Conservation (phyloP, 1,284 basidiomycete genomes). For the Naganishia cerealis region DNA sequence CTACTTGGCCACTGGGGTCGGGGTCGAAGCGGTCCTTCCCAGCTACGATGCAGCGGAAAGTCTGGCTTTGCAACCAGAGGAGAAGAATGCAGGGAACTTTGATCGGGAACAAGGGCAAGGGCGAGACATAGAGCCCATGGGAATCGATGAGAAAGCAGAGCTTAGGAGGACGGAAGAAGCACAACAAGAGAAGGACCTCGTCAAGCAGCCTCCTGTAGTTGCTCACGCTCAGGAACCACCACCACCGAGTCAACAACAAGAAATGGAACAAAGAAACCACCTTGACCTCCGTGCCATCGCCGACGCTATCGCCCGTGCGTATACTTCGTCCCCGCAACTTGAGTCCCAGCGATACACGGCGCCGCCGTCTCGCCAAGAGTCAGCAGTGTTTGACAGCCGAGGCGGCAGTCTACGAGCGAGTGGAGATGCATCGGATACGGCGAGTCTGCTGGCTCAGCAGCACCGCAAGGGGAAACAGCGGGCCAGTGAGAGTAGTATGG, state of each 20-base stretch:
- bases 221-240: not conserved
- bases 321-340: conserved; percentile 21
- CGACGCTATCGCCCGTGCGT: conserved; percentile 28
- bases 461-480: conserved; percentile 4
- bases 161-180: not conserved
- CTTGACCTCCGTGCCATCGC: conserved; percentile 29
- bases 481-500: not conserved
- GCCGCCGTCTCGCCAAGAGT: not conserved
- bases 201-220: not conserved
- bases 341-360: conserved; percentile 20
- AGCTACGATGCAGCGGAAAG: conserved; percentile 2
- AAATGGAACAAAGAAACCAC: conserved; percentile 3
- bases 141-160: not conserved
- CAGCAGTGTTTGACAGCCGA: not conserved
- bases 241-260: not conserved
- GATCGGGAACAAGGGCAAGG: not conserved
- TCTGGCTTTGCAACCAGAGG: not conserved
- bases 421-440: not conserved
- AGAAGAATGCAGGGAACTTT: not conserved
- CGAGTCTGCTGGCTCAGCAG: not conserved
- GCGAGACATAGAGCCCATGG: not conserved
- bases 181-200: not conserved
- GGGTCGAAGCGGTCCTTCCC: not conserved
- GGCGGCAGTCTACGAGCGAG: not conserved
- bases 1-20: not conserved